Evolutionary conservation across 2,329 filamentous ascomycete genomes (phyloP), one percentile per base, ranked within the genome.

Genomic region (Ophiocordyceps camponoti-saundersi): DNA sequence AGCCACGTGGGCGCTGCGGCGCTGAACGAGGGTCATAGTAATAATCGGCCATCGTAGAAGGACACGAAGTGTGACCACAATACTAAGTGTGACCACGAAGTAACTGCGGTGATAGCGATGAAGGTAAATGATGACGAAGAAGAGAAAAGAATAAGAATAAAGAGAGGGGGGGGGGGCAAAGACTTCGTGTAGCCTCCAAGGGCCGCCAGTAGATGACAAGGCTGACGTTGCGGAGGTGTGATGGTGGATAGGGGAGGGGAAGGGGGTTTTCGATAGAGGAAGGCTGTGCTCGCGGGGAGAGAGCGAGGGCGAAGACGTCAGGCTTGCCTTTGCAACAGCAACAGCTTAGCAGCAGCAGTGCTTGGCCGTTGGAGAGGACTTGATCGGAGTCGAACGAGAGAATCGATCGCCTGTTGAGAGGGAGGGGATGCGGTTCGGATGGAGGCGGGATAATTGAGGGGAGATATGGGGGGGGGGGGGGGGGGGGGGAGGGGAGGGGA

Each of bases 41-140:
- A 55, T 78, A 77, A 57, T 79, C 74, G 56, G 73, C 71, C 75
- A 79, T 79, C 57, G 52, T 64, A 32, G 11, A 32, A 32, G 30
- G 10, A 6, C 3, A 12, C 30, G 13, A 39, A 6, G 8, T 10
- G 18, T 39, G 16, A 10, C 10, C n/a, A n/a, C n/a, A n/a, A n/a
- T n/a, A n/a, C n/a, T n/a, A n/a, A n/a, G n/a, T n/a, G n/a, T n/a
- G n/a, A n/a, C n/a, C n/a, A n/a, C n/a, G n/a, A 10, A n/a, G n/a
- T 16, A 39, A 39, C 6, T 16, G 36, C 16, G 18, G 18, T 18
- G n/a, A 39, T 18, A 12, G 13, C 3, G 30, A 32, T 13, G 13
- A 32, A 3, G 13, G 13, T 12, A 32, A 32, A 32, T 21, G n/a
- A n/a, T n/a, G n/a, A n/a, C n/a, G n/a, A n/a, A n/a, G n/a, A n/a